phyloP scores from a whole-genome alignment of 2,329 filamentous ascomycete genomes.

The Coniochaeta sp. region DNA sequence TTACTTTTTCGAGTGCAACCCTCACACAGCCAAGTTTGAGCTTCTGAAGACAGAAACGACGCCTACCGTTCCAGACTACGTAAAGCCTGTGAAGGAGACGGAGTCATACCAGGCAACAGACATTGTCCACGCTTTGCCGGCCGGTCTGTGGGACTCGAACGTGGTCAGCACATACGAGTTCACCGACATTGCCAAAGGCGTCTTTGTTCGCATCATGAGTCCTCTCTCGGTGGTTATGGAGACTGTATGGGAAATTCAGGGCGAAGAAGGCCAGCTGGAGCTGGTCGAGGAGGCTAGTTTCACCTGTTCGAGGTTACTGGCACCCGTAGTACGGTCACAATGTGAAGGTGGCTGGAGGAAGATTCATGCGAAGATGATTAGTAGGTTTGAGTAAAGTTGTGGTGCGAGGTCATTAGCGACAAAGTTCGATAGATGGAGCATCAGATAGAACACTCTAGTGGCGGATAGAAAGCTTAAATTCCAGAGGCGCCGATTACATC shows the following conservation, averaged over 20 bases:
- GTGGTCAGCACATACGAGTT: conserved; percentile 48
- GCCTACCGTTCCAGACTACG: conserved; percentile 13
- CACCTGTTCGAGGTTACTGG: conserved; percentile 39
- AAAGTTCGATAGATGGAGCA: neutral
- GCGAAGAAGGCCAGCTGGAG: conserved; percentile 24
- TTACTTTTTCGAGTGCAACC: conserved; percentile 44
- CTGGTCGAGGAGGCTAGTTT: conserved; percentile 44
- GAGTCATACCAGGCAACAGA: conserved; percentile 40
- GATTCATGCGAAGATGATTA: conserved; percentile 42
- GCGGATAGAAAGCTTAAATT: neutral
- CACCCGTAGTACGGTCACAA: conserved; percentile 39
- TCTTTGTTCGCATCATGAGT: conserved; percentile 43
- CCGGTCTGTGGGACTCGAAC: conserved; percentile 46
- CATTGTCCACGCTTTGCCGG: conserved; percentile 42
- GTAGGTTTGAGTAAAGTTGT: conserved; percentile 24
- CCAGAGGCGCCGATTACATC: neutral
- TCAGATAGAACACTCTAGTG: neutral
- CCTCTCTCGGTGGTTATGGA: conserved; percentile 46
- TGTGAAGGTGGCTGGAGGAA: conserved; percentile 42
- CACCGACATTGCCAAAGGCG: conserved; percentile 36
- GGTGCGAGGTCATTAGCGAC: neutral
- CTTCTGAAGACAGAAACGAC: conserved; percentile 19
- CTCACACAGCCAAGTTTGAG: conserved; percentile 38
- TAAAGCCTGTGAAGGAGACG: conserved; percentile 20
- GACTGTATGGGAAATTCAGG: conserved; percentile 37